Base-by-base conservation (phyloP, 2,329 filamentous ascomycete species). In the Diaporthe caulivora region DNA sequence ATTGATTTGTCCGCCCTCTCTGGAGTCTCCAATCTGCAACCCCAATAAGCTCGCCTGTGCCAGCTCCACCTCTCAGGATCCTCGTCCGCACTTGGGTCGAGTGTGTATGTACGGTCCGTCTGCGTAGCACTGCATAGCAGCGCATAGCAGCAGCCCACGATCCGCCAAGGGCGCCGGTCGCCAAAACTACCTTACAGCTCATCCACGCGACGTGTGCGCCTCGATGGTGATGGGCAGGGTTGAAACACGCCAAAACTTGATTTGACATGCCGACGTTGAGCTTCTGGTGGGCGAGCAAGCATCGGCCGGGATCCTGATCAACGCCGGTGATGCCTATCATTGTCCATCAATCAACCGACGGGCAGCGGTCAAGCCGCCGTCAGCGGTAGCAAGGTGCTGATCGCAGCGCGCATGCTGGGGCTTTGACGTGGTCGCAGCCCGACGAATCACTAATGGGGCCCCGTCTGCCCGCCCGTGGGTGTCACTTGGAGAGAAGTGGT, bases 231-330 rank as follows among this genome's bases (percentile, higher is more conserved):
- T 71, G 53, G 44, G 69, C 69, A 24, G 55, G 10, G 34, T 62
- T 71, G 69, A 71, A 71, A 71, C 69, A 71, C 55, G 69, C 55
- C 69, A 71, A 71, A 71, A 62, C 69, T 62, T 71, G 69, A 62
- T 71, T 71, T 71, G 42, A 51, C 69, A 24, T 71, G 44, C 44
- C 44, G 31, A 31, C 21, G 69, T 58, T 54, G 55, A 54, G 44
- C 55, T 26, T 62, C 44, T 58, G 26, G 68, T 71, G 69, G 44
- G 68, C 68, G 57, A 53, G 24, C 68, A 62, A 42, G 53, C 65
- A 29, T 47, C 51, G 17, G 53, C 29, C 44, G 21, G 57, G 68
- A 60, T 53, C 69, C 69, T 71, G 69, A 71, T 71, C 69, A 71
- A 62, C 55, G 42, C 55, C 58, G 29, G 55, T 44, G 69, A 71